Evolutionary conservation across 352 stramenopile genomes (phyloP), one percentile per base, ranked within the genome.

Genomic region (Phytophthora rubi): DNA sequence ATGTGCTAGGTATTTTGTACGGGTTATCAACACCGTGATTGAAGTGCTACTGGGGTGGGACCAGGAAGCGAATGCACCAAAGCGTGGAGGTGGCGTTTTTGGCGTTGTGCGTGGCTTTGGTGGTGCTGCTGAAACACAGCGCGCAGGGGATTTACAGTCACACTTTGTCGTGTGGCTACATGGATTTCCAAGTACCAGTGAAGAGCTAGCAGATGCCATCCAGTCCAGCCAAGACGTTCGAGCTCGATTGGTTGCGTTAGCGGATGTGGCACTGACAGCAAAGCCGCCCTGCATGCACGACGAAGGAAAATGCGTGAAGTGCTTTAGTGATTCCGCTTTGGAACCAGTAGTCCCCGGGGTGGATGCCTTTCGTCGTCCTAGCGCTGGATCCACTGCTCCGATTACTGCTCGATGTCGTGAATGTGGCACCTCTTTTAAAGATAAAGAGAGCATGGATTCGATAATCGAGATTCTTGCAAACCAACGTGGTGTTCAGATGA

Each of bases 91-190:
- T 1, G 69, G 73, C 6, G 55, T 75, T 12, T 72, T 81, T 67
- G 73, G 73, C 1, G 47, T 77, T 6, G 68, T 80, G 5, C 45
- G 62, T 26, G 73, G 69, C 0, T 75, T 73, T 71, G 32, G 23
- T 26, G 23, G 23, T 39, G 8, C 65, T 18, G 62, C 58, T 42
- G 70, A 78, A 53, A 81, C 74, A 0, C 70, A 81, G 55, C 26
- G 62, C 1, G 54, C 70, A 12, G 70, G 74, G 13, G 62, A 77
- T 53, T 23, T 81, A 0, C 74, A 78, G 30, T 62, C 62, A 1
- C 69, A 76, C 30, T 65, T 78, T 51, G 70, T 56, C 0, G 45
- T 80, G 1, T 80, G 69, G 73, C 39, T 77, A 0, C 59, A 73
- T 47, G 73, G 58, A 9, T 76, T 80, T 45, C 64, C 61, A 0